These are phyloP conservation scores for Oenanthe javanica DNA, from an alignment of 140 eudicot species.

Conservation along the genomic window DNA sequence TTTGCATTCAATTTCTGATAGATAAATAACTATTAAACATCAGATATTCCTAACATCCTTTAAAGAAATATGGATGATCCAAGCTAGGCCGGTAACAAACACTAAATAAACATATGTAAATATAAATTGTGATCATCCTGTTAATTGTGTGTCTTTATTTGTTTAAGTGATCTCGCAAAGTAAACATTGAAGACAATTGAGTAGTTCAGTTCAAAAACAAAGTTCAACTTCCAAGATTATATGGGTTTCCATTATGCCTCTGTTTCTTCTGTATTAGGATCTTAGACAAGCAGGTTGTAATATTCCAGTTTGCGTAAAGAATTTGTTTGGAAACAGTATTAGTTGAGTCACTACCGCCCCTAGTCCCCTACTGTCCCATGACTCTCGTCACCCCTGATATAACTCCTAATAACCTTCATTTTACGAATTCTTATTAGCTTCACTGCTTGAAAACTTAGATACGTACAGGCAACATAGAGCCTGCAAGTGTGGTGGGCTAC, in stretches of 20 bases:
- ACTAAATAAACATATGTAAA: background rate
- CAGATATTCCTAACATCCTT: background rate
- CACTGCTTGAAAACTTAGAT: background rate
- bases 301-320: constrained; percentile 36
- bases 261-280: constrained; percentile 1
- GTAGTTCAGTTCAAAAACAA: background rate
- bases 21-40: background rate
- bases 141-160: background rate
- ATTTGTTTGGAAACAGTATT: constrained; percentile 30
- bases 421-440: background rate
- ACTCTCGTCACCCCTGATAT: constrained; percentile 61
- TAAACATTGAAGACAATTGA: background rate
- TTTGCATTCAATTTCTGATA: background rate
- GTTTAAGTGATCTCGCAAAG: background rate
- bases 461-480: background rate
- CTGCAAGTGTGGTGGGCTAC: background rate
- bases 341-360: constrained; percentile 60
- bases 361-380: constrained; percentile 60
- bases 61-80: background rate
- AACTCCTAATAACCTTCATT: constrained; percentile 53
- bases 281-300: constrained; percentile 10
- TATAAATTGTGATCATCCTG: background rate
- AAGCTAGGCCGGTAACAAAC: background rate
- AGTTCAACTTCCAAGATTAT: background rate
- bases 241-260: background rate